A percentile compares a stretch with the other conserved stretches of the same genome.
Conservation (phyloP, 176 grass and related monocot genomes). For the Hordeum marinum region DNA sequence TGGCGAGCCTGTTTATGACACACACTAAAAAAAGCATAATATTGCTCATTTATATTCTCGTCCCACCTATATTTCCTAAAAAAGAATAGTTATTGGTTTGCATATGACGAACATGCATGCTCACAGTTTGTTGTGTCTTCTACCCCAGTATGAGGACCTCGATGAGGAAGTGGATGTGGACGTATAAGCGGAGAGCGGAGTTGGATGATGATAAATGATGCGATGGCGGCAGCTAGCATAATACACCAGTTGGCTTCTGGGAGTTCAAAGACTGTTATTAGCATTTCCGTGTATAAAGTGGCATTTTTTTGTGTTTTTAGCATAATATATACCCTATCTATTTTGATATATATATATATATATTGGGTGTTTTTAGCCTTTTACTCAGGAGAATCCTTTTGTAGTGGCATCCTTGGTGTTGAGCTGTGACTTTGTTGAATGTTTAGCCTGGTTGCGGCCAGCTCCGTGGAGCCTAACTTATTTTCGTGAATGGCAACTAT, state of each 20-base stretch:
- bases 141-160: conserved; percentile 45
- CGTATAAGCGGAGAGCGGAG: conserved; percentile 23
- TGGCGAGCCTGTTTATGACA: background rate
- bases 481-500: too few relatives aligned
- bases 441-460: too few relatives aligned
- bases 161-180: conserved; percentile 66
- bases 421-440: background rate
- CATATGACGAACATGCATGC: background rate
- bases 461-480: too few relatives aligned
- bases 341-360: background rate
- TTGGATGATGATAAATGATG: conserved; percentile 30
- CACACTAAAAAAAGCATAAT: background rate
- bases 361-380: background rate
- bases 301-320: background rate
- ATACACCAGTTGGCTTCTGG: background rate
- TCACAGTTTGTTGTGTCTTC: conserved; percentile 3
- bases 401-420: background rate
- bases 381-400: background rate
- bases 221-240: background rate
- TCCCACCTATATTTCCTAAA: background rate
- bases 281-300: conserved; percentile 20
- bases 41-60: background rate
- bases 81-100: background rate
- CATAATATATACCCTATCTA: background rate
- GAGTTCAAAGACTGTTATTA: background rate